Conservation (phyloP, 345 rosid species). For the Orychophragmus violaceus region DNA sequence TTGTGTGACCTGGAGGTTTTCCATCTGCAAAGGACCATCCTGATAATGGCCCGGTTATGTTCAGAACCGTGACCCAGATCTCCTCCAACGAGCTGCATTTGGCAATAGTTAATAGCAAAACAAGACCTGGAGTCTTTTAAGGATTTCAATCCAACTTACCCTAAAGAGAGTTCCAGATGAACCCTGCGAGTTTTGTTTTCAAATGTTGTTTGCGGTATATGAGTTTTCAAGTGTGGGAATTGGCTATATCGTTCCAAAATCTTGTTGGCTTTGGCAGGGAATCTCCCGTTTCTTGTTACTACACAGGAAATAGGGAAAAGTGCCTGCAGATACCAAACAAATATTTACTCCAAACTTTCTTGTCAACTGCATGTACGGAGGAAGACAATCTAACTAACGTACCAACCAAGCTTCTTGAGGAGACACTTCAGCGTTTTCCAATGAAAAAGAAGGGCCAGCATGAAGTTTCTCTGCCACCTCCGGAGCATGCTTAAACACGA, state of each 20-base stretch:
- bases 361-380: neutral
- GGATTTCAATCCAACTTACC: slow-evolving; percentile 44
- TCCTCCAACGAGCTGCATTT: slow-evolving; percentile 68
- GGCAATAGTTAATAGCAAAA: neutral
- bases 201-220: slow-evolving; percentile 34
- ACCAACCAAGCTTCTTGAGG: slow-evolving; percentile 63
- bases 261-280: slow-evolving; percentile 59
- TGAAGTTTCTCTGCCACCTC: slow-evolving; percentile 58
- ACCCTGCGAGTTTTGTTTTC: slow-evolving; percentile 62
- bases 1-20: slow-evolving; percentile 52
- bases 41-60: slow-evolving; percentile 87
- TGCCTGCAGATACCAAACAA: slow-evolving; percentile 39
- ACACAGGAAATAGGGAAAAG: slow-evolving; percentile 66
- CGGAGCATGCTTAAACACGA: slow-evolving; percentile 68
- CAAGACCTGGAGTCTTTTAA: neutral
- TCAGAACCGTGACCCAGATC: slow-evolving; percentile 88
- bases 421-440: slow-evolving; percentile 43
- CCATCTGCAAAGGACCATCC: slow-evolving; percentile 91
- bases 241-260: slow-evolving; percentile 39
- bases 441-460: slow-evolving; percentile 45
- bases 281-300: slow-evolving; percentile 66
- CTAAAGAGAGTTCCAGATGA: slow-evolving; percentile 80
- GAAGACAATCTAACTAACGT: slow-evolving; percentile 11
- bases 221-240: slow-evolving; percentile 53
- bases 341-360: neutral